Base-by-base conservation (phyloP, 2,329 filamentous ascomycete genomes). In the Endoconidiophora polonica region DNA sequence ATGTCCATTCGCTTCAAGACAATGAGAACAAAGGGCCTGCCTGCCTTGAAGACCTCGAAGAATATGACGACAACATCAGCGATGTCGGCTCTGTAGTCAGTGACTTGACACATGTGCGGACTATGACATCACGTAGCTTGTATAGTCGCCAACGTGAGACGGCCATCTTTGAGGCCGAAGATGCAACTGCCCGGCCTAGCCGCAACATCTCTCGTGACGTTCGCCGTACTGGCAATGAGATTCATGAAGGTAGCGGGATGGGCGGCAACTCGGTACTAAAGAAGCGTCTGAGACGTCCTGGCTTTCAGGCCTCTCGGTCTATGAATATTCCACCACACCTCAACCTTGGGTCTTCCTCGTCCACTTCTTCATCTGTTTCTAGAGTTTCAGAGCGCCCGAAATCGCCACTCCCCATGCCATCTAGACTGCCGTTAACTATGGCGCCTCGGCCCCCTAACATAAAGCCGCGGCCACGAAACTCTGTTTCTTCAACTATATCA, bases 181-280 rank as follows among this genome's bases (percentile, higher is more conserved):
- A 53, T 40, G 51, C 44, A 3, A 39, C 51, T 33, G 24, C 51
- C 14, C 51, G 51, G 4, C 47, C 44, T 12, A 29, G 43, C 3
- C 47, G 44, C 18, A 50, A 42, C 22, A 49, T 49, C 14, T 46
- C 43, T 39, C 44, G 51, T 39, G 44, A 44, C 20, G 29, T 50
- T 10, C 43, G 47, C 6, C 46, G 47, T 14, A 45, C 37, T n/a
- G 62, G 56, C n/a, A 52, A 52, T 20, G 57, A 62, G 43, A 52
- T 64, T 2, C 61, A 63, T 33, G 62, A 63, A 46, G 62, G 62
- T 12, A 59, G 58, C 10, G 61, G 61, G 12, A 55, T 41, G 55
- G 56, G 42, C 50, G 55, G 56, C n/a, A 57, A 57, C 12, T 51
- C 54, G n/a, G 55, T 57, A n/a, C 57, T 58, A 48, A 63, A 62